These are phyloP conservation scores for Aspergillus spinulosporus DNA, from an alignment of 2,329 filamentous ascomycete genomes.

Conservation along the genomic window DNA sequence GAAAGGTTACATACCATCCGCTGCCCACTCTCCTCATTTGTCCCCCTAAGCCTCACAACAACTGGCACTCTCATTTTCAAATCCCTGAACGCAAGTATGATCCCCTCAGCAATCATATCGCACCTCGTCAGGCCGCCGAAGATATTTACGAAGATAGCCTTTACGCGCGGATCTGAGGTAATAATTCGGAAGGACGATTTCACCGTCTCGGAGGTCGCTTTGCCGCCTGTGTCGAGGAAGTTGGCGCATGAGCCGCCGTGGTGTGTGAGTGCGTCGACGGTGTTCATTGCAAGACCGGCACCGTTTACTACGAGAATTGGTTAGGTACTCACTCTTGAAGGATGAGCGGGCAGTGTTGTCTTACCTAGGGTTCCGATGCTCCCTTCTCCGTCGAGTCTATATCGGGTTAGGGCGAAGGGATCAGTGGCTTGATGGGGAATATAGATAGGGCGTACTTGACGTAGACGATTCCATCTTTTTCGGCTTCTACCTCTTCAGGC, in stretches of 20 bases:
- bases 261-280: slow-evolving; percentile 72
- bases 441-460: slow-evolving; percentile 51
- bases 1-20: slow-evolving; percentile 52
- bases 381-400: slow-evolving; percentile 50
- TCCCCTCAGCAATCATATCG: slow-evolving; percentile 77
- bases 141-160: slow-evolving; percentile 71
- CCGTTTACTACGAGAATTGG: slow-evolving; percentile 64
- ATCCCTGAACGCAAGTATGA: slow-evolving; percentile 71
- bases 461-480: slow-evolving; percentile 75
- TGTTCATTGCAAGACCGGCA: slow-evolving; percentile 88
- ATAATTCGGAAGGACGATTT: slow-evolving; percentile 74
- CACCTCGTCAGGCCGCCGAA: slow-evolving; percentile 71
- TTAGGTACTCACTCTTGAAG: slow-evolving; percentile 11
- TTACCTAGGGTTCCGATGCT: slow-evolving; percentile 71
- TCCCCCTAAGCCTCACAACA: slow-evolving; percentile 74
- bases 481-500: slow-evolving; percentile 61
- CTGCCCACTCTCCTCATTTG: slow-evolving; percentile 70
- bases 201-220: slow-evolving; percentile 80
- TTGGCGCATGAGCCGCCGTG: slow-evolving; percentile 72
- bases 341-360: background rate
- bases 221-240: slow-evolving; percentile 87
- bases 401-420: background rate
- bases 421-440: slow-evolving; percentile 1
- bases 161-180: slow-evolving; percentile 68
- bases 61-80: slow-evolving; percentile 66